These are phyloP conservation scores for Calcarisporium arbuscula DNA, from an alignment of 2,329 filamentous ascomycete genomes.

Conservation along the genomic window DNA sequence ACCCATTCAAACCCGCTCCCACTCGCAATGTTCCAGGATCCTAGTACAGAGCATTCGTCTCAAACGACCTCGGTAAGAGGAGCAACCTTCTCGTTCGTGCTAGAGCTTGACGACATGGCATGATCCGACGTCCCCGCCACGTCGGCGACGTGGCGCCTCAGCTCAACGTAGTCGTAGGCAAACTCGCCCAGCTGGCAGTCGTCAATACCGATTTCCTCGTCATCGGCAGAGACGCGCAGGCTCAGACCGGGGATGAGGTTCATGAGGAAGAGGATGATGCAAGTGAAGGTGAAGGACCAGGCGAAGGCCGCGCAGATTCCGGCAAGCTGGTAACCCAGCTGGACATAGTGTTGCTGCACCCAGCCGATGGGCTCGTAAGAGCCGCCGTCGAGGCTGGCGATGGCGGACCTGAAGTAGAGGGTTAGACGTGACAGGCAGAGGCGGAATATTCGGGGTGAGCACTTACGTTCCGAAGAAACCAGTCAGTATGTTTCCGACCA, in stretches of 20 bases:
- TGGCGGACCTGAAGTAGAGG: slow-evolving; percentile 48
- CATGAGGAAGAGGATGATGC: slow-evolving; percentile 63
- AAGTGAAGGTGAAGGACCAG: slow-evolving; percentile 63
- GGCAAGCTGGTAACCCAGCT: slow-evolving; percentile 65
- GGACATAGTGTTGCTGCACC: slow-evolving; percentile 64
- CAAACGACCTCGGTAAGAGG: slow-evolving; percentile 1
- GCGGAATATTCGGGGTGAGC: neutral
- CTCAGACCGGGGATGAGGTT: slow-evolving; percentile 66
- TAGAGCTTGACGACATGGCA: slow-evolving; percentile 16
- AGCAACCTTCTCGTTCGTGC: slow-evolving; percentile 26
- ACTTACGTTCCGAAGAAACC: slow-evolving; percentile 67
- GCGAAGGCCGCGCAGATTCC: slow-evolving; percentile 58
- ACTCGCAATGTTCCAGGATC: no score
- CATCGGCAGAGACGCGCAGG: slow-evolving; percentile 59
- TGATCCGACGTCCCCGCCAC: slow-evolving; percentile 16
- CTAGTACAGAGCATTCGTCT: no score
- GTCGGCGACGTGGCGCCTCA: slow-evolving; percentile 54
- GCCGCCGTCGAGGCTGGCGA: slow-evolving; percentile 66
- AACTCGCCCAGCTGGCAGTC: slow-evolving; percentile 77
- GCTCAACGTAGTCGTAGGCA: slow-evolving; percentile 77
- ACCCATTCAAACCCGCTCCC: no score
- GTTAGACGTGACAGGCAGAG: slow-evolving; percentile 2
- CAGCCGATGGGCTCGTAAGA: slow-evolving; percentile 55
- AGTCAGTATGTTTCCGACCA: slow-evolving; percentile 72
- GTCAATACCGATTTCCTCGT: slow-evolving; percentile 64